These are phyloP conservation scores for Exobasidium cylindrosporum DNA, from an alignment of 1,284 basidiomycete genomes.

Conservation along the genomic window DNA sequence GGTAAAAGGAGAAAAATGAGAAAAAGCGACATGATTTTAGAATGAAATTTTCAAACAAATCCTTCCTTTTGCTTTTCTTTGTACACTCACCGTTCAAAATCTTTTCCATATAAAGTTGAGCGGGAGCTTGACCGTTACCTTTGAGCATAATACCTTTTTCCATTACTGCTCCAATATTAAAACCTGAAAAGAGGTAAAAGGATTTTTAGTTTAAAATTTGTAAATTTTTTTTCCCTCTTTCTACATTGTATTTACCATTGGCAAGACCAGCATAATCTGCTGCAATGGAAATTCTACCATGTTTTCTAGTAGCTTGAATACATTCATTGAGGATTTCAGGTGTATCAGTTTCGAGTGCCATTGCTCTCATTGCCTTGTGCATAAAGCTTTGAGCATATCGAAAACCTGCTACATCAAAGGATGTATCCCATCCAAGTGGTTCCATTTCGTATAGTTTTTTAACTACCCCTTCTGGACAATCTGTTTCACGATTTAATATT, in stretches of 20 bases:
- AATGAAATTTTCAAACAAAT: background rate
- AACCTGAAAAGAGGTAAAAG: too few relatives aligned
- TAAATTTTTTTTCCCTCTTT: background rate
- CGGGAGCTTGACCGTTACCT: conserved; percentile 61
- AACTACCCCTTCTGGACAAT: conserved; percentile 59
- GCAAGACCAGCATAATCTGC: conserved; percentile 28
- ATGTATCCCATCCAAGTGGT: conserved; percentile 56
- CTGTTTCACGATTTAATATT: conserved; percentile 65
- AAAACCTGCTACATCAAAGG: conserved; percentile 36
- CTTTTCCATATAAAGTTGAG: conserved; percentile 72
- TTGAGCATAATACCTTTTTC: conserved; percentile 62
- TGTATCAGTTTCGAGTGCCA: conserved; percentile 74
- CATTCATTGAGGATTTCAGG: conserved; percentile 70
- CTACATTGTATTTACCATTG: background rate
- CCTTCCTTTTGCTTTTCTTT: background rate
- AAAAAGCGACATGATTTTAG: background rate
- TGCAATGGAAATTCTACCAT: conserved; percentile 28
- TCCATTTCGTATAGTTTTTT: conserved; percentile 66
- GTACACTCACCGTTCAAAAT: conserved; percentile 51
- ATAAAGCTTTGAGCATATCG: conserved; percentile 46
- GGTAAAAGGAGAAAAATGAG: too few relatives aligned
- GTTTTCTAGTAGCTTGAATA: conserved; percentile 65
- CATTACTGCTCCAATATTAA: conserved; percentile 75
- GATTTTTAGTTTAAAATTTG: background rate
- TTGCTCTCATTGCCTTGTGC: conserved; percentile 69